These are phyloP conservation scores for Penicillium sp. DNA, from an alignment of 2,329 filamentous ascomycete genomes.

Conservation along the genomic window DNA sequence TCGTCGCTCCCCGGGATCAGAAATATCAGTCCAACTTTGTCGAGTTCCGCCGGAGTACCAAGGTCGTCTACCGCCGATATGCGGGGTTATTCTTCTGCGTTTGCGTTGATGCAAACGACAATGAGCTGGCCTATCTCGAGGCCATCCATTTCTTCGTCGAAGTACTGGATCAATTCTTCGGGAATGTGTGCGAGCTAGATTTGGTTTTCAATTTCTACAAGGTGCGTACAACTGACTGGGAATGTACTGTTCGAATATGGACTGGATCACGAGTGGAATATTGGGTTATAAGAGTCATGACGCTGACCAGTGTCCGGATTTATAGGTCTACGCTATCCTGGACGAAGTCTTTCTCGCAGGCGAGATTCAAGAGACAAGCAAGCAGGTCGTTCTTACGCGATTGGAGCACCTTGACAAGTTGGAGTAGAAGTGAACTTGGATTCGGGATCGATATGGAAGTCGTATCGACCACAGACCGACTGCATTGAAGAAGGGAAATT, in stretches of 20 bases:
- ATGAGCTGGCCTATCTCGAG: conserved; percentile 93
- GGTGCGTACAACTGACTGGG: conserved; percentile 39
- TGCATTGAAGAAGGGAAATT: conserved; percentile 13
- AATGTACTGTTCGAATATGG: neutral
- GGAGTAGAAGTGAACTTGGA: conserved; percentile 55
- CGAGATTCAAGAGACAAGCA: conserved; percentile 98
- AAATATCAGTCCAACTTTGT: conserved; percentile 99
- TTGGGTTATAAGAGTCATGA: neutral
- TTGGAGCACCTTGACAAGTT: conserved; percentile 95
- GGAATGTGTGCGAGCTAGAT: conserved; percentile 97
- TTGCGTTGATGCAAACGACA: conserved; percentile 98
- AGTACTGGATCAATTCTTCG: conserved; percentile 96
- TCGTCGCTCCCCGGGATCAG: conserved; percentile 94
- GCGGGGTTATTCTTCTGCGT: conserved; percentile 98
- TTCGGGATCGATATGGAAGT: neutral
- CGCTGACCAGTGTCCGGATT: conserved; percentile 4
- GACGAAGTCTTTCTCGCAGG: conserved; percentile 97
- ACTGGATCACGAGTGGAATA: conserved; percentile 1
- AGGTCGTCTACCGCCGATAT: conserved; percentile 96
- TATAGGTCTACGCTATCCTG: conserved; percentile 87
- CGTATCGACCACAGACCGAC: conserved; percentile 5
- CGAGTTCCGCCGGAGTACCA: conserved; percentile 69
- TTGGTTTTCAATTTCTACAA: conserved; percentile 72
- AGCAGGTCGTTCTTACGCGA: conserved; percentile 91
- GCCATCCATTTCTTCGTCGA: conserved; percentile 99